Conservation (phyloP, 441 rosid species). For the Erodium moschatum region DNA sequence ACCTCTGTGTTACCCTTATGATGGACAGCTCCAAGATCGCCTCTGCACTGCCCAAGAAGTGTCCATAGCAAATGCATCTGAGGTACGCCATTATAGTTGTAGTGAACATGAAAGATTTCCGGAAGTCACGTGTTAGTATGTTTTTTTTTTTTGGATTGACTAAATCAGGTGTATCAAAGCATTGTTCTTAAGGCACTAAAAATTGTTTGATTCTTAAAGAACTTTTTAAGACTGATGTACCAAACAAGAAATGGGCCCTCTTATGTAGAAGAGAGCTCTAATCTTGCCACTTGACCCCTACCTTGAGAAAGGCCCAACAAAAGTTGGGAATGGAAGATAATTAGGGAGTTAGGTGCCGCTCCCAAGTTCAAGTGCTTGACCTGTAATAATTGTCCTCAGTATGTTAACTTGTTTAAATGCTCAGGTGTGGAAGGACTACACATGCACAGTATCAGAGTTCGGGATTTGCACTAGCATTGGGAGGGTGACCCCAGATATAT, state of each 20-base stretch:
- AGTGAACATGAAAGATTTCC: neutral
- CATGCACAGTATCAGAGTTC: slow-evolving; percentile 41
- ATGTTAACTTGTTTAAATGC: slow-evolving; percentile 8
- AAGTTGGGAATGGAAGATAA: too few relatives aligned
- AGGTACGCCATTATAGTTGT: slow-evolving; percentile 32
- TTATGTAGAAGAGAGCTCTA: too few relatives aligned
- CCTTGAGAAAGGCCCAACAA: too few relatives aligned
- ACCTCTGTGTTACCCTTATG: slow-evolving; percentile 78
- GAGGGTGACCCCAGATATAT: slow-evolving; percentile 58
- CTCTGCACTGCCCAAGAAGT: slow-evolving; percentile 56
- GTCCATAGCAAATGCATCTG: slow-evolving; percentile 64
- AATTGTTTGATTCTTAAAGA: too few relatives aligned
- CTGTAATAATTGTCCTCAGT: neutral
- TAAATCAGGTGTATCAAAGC: too few relatives aligned
- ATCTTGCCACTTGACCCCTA: too few relatives aligned
- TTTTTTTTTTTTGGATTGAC: too few relatives aligned
- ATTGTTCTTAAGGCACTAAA: too few relatives aligned
- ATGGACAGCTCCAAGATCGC: slow-evolving; percentile 49
- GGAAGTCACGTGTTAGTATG: neutral
- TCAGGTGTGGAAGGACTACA: slow-evolving; percentile 73
- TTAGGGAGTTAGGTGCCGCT: too few relatives aligned
- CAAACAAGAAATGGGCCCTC: too few relatives aligned
- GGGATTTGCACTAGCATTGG: slow-evolving; percentile 59
- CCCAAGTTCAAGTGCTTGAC: too few relatives aligned
- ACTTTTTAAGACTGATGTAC: too few relatives aligned